Evolutionary conservation across 2,329 filamentous ascomycete genomes (phyloP), one percentile per base, ranked within the genome.

Genomic region (Phaeoacremonium minimum): DNA sequence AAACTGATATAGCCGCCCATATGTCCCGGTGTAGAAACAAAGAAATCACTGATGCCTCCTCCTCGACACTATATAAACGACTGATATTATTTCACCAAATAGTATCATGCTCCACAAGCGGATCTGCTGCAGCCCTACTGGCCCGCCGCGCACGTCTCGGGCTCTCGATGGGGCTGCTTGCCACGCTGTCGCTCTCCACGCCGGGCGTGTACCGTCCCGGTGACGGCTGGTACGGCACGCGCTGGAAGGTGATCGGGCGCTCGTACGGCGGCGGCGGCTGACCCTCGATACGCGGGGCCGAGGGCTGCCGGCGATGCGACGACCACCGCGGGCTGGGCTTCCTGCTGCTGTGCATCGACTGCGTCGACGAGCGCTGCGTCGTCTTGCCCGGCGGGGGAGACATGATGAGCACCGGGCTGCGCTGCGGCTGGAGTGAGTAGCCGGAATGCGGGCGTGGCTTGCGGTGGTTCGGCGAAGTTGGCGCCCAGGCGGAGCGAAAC

Each of bases 401-500:
- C 9, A 26, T 9, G 22, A 9, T 9, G 22, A 9, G n/a, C 9
- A 26, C 22, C 9, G 34, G 34, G n/a, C 38, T 20, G 9, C 31
- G 31, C 6, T 40, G 28, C 11, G 34, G 16, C 3, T 33, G 32
- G 30, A 28, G 18, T 6, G 36, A 28, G 18, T 16, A 9, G 16
- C 15, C 17, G 8, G 35, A 32, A 12, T 37, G 18, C 12, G 28
- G 31, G 5, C 34, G 29, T 3, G 37, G 33, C 15, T 32, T 35
- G 7, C 30, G 29, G 14, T n/a, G 36, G 13, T 28, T 39, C 11
- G 64, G 58, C 3, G 62, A 62, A 3, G 64, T 68, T 12, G 56
- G 44, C n/a, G 50, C 48, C 65, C 68, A 69, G 5, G 62, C 56
- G 1, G 43, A 37, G 4, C 61, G 59, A 33, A 70, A 69, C 1